A percentile compares a stretch with the other conserved stretches of the same genome.
Conservation (phyloP, 176 grass and related monocot species). For the Triticum dicoccoides region DNA sequence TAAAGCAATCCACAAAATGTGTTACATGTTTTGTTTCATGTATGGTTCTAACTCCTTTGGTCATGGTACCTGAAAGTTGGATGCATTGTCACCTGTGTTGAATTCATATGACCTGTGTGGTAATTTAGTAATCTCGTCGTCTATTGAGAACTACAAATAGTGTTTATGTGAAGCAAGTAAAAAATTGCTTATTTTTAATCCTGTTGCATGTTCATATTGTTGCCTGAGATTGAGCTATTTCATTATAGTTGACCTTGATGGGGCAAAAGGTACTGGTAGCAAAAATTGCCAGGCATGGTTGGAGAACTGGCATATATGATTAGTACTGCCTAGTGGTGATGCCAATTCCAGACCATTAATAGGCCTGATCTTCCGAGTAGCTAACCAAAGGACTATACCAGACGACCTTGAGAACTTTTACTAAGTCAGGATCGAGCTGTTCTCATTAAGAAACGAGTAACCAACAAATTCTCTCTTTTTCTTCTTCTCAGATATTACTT, state of each 20-base stretch:
- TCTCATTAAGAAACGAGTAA: not conserved
- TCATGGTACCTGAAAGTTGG: not conserved
- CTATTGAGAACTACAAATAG: not conserved
- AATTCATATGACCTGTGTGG: not conserved
- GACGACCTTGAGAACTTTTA: not conserved
- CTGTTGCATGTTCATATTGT: not conserved
- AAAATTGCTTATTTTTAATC: not conserved
- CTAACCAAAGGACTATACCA: not conserved
- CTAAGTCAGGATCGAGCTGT: not conserved
- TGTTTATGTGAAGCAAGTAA: not conserved
- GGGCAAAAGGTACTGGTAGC: not conserved
- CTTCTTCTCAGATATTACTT: not conserved
- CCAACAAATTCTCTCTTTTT: not conserved
- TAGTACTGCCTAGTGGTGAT: not conserved
- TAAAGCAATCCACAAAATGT: not conserved
- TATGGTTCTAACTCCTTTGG: not conserved
- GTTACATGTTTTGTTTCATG: not conserved
- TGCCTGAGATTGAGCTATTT: not conserved
- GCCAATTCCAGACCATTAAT: not conserved
- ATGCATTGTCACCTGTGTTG: not conserved
- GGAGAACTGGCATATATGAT: not conserved
- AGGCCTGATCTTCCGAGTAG: not conserved
- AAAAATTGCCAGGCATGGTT: not conserved
- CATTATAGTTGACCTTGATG: not conserved
- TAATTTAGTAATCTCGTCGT: not conserved